These are phyloP conservation scores for Prunus persica DNA, from an alignment of 306 rosid species.

Conservation along the genomic window Prunus_persica_NCBIv2 NC_034009.1:30599001-30599500, in stretches of 20 bases:
- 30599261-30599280: conserved; percentile 60
- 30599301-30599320: conserved; percentile 66
- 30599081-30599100: conserved; percentile 29
- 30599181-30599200: conserved; percentile 36
- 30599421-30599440: neutral
- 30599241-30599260: conserved; percentile 46
- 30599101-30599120: conserved; percentile 29
- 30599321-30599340: conserved; percentile 29
- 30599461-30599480: too few species aligned
- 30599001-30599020: conserved; percentile 71
- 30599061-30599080: conserved; percentile 31
- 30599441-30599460: neutral
- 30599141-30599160: conserved; percentile 31
- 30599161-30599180: conserved; percentile 27
- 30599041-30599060: conserved; percentile 29
- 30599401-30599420: neutral
- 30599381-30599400: neutral
- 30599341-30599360: neutral
- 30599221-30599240: conserved; percentile 51
- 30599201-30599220: conserved; percentile 41
- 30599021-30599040: conserved; percentile 47
- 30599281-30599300: conserved; percentile 64
- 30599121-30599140: conserved; percentile 37
- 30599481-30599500: too few species aligned
- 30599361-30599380: neutral